Conservation (phyloP, 176 grass and related monocot genomes). For the Otatea glauca region DNA sequence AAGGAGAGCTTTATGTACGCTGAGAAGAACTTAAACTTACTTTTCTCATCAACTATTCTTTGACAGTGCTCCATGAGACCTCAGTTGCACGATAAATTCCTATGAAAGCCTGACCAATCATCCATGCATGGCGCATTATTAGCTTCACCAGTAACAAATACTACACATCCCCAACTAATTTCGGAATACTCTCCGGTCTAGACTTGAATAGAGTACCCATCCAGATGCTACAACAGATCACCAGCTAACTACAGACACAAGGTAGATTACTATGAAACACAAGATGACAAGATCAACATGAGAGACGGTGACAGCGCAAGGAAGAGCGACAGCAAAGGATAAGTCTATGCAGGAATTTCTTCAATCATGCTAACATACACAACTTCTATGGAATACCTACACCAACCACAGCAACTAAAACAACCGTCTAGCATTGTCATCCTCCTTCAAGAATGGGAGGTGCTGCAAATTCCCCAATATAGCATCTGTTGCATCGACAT, state of each 20-base stretch:
- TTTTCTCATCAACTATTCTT: conserved; percentile 2
- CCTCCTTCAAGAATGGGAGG: conserved; percentile 94
- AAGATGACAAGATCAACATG: neutral
- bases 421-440: conserved; percentile 60
- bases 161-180: conserved; percentile 42
- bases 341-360: conserved; percentile 36
- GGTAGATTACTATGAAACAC: conserved; percentile 16
- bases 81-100: conserved; percentile 31
- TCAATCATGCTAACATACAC: conserved; percentile 49
- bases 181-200: conserved; percentile 37
- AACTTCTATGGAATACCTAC: conserved; percentile 42
- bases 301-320: conserved; percentile 28
- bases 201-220: conserved; percentile 13
- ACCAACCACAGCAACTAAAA: conserved; percentile 56
- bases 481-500: conserved; percentile 80
- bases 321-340: conserved; percentile 8
- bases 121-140: conserved; percentile 45
- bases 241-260: conserved; percentile 43
- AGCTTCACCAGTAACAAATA: conserved; percentile 31
- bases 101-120: neutral
- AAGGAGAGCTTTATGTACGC: neutral
- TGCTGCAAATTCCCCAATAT: conserved; percentile 89
- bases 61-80: conserved; percentile 30
- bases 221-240: conserved; percentile 37
- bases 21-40: conserved; percentile 48